phyloP scores from a whole-genome alignment of 2,329 filamentous ascomycete genomes.

The Daldinia eschscholtzii region DNA sequence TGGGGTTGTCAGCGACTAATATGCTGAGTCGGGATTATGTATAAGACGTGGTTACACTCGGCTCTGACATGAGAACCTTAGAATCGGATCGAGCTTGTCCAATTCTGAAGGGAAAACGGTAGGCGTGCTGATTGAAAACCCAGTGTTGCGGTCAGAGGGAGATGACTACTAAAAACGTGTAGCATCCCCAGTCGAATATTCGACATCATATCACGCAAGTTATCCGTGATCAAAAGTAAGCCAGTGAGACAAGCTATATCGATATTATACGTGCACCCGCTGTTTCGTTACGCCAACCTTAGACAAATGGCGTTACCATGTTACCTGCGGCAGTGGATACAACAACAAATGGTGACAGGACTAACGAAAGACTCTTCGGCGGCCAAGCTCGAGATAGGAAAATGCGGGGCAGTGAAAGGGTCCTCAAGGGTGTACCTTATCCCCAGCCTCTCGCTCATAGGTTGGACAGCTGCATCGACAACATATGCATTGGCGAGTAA shows the following conservation, averaged over 20 bases:
- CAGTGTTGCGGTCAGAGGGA: constrained; percentile 18
- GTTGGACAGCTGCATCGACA: constrained; percentile 36
- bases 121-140: constrained; percentile 33
- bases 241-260: constrained; percentile 31
- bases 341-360: constrained; percentile 32
- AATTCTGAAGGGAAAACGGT: constrained; percentile 21
- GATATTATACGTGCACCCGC: constrained; percentile 26
- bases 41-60: constrained; percentile 46
- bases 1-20: constrained; percentile 39
- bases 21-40: constrained; percentile 33
- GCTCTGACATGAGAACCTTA: constrained; percentile 39
- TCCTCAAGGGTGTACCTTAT: constrained; percentile 28
- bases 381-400: constrained; percentile 42
- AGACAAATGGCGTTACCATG: constrained; percentile 42
- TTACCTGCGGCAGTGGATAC: constrained; percentile 34
- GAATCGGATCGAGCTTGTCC: constrained; percentile 32
- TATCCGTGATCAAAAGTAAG: constrained; percentile 35
- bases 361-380: constrained; percentile 27
- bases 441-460: constrained; percentile 31
- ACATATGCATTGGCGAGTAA: constrained; percentile 39
- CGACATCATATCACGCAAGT: constrained; percentile 43
- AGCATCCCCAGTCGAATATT: constrained; percentile 38
- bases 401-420: constrained; percentile 42
- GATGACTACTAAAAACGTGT: constrained; percentile 23
- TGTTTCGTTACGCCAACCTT: constrained; percentile 39